Evolutionary conservation across 805 yeast species (phyloP).

Genomic region (Tetrapisispora arboricola): DNA sequence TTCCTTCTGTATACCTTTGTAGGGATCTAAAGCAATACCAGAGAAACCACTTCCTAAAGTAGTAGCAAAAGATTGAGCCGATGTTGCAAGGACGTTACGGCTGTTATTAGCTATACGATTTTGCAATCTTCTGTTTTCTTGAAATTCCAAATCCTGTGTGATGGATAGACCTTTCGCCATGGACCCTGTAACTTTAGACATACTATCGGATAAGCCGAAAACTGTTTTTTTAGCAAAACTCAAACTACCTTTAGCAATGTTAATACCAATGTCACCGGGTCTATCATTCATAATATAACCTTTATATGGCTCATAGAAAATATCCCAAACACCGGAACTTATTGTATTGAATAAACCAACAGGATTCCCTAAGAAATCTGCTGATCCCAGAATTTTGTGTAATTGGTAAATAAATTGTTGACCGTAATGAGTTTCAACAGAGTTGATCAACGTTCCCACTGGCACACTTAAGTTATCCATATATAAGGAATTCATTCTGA

Average conservation of each 20-base stretch:
- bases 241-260: slow-evolving; percentile 90
- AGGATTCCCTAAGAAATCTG: slow-evolving; percentile 93
- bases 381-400: slow-evolving; percentile 89
- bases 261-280: slow-evolving; percentile 92
- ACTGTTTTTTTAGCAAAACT: slow-evolving; percentile 91
- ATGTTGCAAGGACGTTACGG: slow-evolving; percentile 68
- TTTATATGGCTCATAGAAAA: slow-evolving; percentile 94
- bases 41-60: slow-evolving; percentile 80
- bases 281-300: slow-evolving; percentile 91
- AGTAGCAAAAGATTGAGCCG: slow-evolving; percentile 82
- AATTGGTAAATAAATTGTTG: slow-evolving; percentile 88
- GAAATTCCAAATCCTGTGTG: slow-evolving; percentile 78
- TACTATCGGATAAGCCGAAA: slow-evolving; percentile 87
- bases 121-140: slow-evolving; percentile 65
- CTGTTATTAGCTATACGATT: slow-evolving; percentile 77
- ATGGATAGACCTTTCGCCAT: slow-evolving; percentile 88
- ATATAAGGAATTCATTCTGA: slow-evolving; percentile 73
- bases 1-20: slow-evolving; percentile 77
- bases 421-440: slow-evolving; percentile 74
- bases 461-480: slow-evolving; percentile 88
- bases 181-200: slow-evolving; percentile 87
- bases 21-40: slow-evolving; percentile 85
- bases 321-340: slow-evolving; percentile 91
- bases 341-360: slow-evolving; percentile 91
- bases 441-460: slow-evolving; percentile 55